Base-by-base conservation (phyloP, 1,284 basidiomycete species). In the Ganoderma lucidum region DNA sequence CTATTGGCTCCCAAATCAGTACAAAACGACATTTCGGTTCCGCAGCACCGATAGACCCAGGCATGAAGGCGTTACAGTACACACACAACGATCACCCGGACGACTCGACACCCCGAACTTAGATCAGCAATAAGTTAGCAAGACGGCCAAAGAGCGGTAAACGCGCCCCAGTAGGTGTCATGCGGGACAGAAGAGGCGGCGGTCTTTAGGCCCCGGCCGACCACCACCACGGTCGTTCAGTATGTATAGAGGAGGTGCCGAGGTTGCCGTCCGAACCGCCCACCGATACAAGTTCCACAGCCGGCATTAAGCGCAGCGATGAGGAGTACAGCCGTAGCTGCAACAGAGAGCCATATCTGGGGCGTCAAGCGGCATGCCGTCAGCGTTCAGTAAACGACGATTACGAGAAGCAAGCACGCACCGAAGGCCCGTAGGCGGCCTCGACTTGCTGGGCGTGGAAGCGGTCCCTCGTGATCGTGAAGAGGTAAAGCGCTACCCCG, bases 301-400 rank as follows among this genome's bases (percentile, higher is more conserved):
- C 79, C 77, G 9, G 79, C 73, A 51, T 77, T 76, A 48, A 79
- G 55, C 30, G 76, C 72, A 32, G 78, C 69, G 17, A 76, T 44
- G 6, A 77, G 45, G 19, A 78, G 73, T 0, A 76, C 45, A 35
- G 73, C 75, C 0, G 72, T 75, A 15, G 79, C 79, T 10, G 69
- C 78, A 14, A 80, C 64, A 6, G 78, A 71, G 68, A 81, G 77
- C 80, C 80, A 81, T 39, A 77, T 64, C 80, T 81, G 23, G n/a
- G 30, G 23, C n/a, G 59, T 14, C 17, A 28, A 32, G 2, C 19
- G 37, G 19, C 19, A 64, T 35, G 64, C 10, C 28, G 41, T 32
- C 4, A 48, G 39, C 48, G 8, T 8, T 3, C 45, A 32, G 32
- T 6, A 12, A 35, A 48, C 8, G 61, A 14, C 15, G 62, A 12